A percentile compares a stretch with the other conserved stretches of the same genome.
These are phyloP conservation scores for Penicillium sp. DNA, from an alignment of 2,329 filamentous ascomycete genomes.

Conservation along the genomic window DNA sequence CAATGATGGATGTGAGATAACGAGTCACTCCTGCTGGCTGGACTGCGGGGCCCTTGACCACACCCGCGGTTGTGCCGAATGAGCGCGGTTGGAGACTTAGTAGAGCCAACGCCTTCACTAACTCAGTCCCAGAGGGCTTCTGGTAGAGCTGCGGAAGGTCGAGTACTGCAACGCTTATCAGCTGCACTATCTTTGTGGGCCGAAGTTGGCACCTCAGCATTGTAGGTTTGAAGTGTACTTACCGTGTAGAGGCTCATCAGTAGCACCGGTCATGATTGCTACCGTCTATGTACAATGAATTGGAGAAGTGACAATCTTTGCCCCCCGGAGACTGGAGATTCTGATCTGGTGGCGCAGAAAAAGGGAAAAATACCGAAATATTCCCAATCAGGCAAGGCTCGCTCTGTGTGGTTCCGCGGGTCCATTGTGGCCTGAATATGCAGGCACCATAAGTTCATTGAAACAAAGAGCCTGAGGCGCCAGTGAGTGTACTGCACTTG, in stretches of 20 bases:
- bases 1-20: conserved; percentile 51
- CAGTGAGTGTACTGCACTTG: no score
- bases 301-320: conserved; percentile 1
- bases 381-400: conserved; percentile 37
- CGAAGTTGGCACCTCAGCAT: conserved; percentile 12
- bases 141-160: conserved; percentile 84
- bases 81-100: conserved; percentile 66
- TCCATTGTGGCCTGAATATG: conserved; percentile 19
- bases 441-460: conserved; percentile 3
- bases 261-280: conserved; percentile 34
- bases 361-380: conserved; percentile 25
- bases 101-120: conserved; percentile 67
- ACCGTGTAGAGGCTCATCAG: conserved; percentile 44
- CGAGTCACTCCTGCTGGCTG: conserved; percentile 44
- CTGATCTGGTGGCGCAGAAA: conserved; percentile 10
- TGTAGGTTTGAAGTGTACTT: conserved; percentile 16
- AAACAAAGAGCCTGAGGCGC: no score
- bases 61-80: conserved; percentile 36
- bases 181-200: conserved; percentile 26
- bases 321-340: conserved; percentile 4
- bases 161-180: conserved; percentile 54
- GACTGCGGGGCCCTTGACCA: conserved; percentile 34
- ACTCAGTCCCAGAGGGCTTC: conserved; percentile 65
- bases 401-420: conserved; percentile 29
- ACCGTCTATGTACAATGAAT: background rate